Percentiles rank a stretch among this genome's conserved stretches.
Conservation (phyloP, 371 early-diverging fungal genomes). For the Circinella minor region DNA sequence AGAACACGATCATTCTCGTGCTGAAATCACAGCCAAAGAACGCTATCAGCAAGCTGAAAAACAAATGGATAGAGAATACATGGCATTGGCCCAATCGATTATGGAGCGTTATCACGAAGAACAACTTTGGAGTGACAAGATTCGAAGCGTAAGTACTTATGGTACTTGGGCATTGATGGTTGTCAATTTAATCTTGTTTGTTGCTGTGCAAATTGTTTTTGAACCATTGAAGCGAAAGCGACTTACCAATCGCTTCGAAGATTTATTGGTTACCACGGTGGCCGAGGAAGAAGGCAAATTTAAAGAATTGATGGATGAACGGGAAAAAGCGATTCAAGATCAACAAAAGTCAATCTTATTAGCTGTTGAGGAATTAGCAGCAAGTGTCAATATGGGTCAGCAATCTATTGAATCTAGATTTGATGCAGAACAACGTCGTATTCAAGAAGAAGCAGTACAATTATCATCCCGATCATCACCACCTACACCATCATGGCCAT, state of each 20-base stretch:
- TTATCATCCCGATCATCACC: not conserved
- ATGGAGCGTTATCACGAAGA: constrained; percentile 88
- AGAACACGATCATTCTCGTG: constrained; percentile 77
- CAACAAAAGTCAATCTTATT: constrained; percentile 38
- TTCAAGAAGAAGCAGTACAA: not conserved
- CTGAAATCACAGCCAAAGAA: constrained; percentile 64
- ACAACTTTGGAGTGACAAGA: constrained; percentile 97
- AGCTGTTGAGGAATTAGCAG: constrained; percentile 22
- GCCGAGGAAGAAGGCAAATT: constrained; percentile 50
- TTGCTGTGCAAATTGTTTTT: constrained; percentile 77
- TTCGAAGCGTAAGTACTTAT: constrained; percentile 86
- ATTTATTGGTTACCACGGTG: constrained; percentile 52
- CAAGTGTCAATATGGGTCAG: not conserved
- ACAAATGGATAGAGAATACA: constrained; percentile 74
- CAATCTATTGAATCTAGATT: constrained; percentile 1
- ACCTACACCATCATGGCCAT: not conserved
- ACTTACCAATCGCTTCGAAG: constrained; percentile 76
- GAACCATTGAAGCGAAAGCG: constrained; percentile 79
- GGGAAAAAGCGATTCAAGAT: constrained; percentile 31
- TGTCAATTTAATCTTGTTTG: constrained; percentile 73
- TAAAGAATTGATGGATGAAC: constrained; percentile 26
- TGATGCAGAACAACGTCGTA: constrained; percentile 3
- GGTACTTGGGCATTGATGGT: constrained; percentile 83
- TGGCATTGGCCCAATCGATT: constrained; percentile 71
- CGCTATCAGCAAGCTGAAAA: constrained; percentile 65